phyloP scores from a whole-genome alignment of 2,329 filamentous ascomycete species.

The Monilinia laxa region DNA sequence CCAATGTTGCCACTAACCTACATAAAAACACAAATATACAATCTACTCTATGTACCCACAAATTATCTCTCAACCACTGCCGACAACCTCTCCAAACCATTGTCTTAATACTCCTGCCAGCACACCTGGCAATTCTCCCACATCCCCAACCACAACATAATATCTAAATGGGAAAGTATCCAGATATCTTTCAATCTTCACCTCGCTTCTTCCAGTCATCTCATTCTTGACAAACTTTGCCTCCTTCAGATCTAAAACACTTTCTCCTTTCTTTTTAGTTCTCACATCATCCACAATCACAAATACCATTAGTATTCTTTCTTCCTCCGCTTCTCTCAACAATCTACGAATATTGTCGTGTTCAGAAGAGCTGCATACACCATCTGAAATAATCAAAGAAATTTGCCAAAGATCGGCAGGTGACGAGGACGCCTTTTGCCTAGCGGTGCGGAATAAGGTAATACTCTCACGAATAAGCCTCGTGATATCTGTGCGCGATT shows the following conservation, averaged over 20 bases:
- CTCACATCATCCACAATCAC: constrained; percentile 79
- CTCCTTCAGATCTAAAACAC: constrained; percentile 85
- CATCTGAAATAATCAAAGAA: constrained; percentile 88
- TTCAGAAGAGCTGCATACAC: constrained; percentile 77
- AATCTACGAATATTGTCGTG: constrained; percentile 81
- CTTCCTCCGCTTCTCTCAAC: constrained; percentile 83
- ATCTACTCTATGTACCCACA: not conserved
- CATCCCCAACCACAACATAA: constrained; percentile 90
- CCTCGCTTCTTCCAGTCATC: constrained; percentile 56
- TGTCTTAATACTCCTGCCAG: constrained; percentile 85
- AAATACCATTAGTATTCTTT: constrained; percentile 97
- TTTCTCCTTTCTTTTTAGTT: constrained; percentile 55
- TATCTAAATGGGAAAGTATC: constrained; percentile 97
- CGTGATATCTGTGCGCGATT: constrained; percentile 82
- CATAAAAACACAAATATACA: constrained; percentile 11
- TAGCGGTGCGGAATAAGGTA: constrained; percentile 75
- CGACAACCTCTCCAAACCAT: constrained; percentile 78
- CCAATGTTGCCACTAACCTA: not conserved
- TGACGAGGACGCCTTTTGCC: constrained; percentile 51
- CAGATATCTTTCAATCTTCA: constrained; percentile 86
- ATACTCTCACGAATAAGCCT: constrained; percentile 76
- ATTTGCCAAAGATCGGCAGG: constrained; percentile 89
- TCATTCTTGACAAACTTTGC: constrained; percentile 74
- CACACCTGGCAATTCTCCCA: constrained; percentile 86
- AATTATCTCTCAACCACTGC: constrained; percentile 3